Evolutionary conservation across 495 filamentous ascomycete species (phyloP), one percentile per base, ranked within the genome.

Genomic region (Neurospora sp.): DNA sequence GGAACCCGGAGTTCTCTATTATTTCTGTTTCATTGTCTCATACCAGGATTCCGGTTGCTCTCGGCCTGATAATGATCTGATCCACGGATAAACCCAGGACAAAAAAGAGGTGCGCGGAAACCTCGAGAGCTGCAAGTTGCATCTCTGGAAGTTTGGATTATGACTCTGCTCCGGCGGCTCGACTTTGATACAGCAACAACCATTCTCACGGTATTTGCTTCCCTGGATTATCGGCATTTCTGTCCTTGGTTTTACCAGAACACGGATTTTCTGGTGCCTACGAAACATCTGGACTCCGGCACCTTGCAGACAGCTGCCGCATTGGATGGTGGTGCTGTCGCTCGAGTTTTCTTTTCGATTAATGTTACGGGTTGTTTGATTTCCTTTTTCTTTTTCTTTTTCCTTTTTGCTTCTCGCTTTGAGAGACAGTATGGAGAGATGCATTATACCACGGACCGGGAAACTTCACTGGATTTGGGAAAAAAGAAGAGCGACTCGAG

Each of bases 51-150:
- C 77, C 78, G 74, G 76, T 68, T 69, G 35, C 65, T 70, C 59
- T 69, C 78, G 71, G 75, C 78, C 70, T 75, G 69, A 41, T 78
- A 71, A 76, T 77, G 61, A 71, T 72, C 75, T 77, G 75, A 81
- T 79, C 77, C 78, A 78, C 73, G 79, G 79, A 83, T 78, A 83
- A 74, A 83, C 80, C 79, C 69, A 72, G 80, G 79, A 78, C 73
- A 74, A 74, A 74, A 65, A 65, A 16, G 77, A 81, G 76, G 78
- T 80, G 78, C 77, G 73, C 74, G 77, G 77, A 78, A 70, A 76
- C 70, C 71, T 75, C 71, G 71, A 76, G 80, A 82, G 81, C 78
- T 85, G 83, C 83, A 81, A 85, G 83, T 84, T 78, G 80, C 82
- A 82, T 73, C 82, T 84, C 79, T 74, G 70, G 69, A 65, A 40